Base-by-base conservation (phyloP, 345 rosid genomes). In the Boechera divaricarpa region DNA sequence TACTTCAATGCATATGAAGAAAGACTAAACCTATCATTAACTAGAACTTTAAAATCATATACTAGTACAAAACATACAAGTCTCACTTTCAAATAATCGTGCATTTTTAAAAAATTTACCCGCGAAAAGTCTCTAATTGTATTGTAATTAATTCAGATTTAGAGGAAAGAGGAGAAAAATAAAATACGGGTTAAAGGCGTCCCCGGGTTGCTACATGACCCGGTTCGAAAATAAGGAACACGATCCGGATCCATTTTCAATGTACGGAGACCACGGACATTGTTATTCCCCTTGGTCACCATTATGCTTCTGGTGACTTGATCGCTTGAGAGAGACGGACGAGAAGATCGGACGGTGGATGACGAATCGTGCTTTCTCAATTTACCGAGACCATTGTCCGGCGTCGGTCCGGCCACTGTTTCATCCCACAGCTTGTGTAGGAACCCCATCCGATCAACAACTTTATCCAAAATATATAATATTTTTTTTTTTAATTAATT, bases 361-460 rank as follows among this genome's bases (percentile, higher is more conserved):
- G 84, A 81, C 3, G 97, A 90, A 64, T 82, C 66, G 15, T 83
- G 85, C 78, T 88, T 89, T 55, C 95, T 84, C 49, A 92, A 84
- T 81, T 86, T 86, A 10, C 91, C 87, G 36, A 92, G 87, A 68
- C 97, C 98, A 15, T 83, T 62, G 9, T 89, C 97, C 21, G 97
- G 98, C 51, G 87, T 36, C 4, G 98, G 98, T 11, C 98, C 97
- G 73, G 98, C 98, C 55, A 94, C 88, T 73, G 98, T 94, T 83
- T 94, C 97, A 83, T 94, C 97, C 98, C 98, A 94, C 59, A 94
- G 83, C 86, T 91, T 87, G 79, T 90, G 88, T 61, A 94, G 89
- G 73, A 94, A 85, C 68, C 95, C 98, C 98, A 94, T 93, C 78
- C 65, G 78, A 36, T 73, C 70, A 72, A 48, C 51, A 38, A 36